Conservation (phyloP, 768 basidiomycete genomes). For the Rhodosporidiobolus odoratus region DNA sequence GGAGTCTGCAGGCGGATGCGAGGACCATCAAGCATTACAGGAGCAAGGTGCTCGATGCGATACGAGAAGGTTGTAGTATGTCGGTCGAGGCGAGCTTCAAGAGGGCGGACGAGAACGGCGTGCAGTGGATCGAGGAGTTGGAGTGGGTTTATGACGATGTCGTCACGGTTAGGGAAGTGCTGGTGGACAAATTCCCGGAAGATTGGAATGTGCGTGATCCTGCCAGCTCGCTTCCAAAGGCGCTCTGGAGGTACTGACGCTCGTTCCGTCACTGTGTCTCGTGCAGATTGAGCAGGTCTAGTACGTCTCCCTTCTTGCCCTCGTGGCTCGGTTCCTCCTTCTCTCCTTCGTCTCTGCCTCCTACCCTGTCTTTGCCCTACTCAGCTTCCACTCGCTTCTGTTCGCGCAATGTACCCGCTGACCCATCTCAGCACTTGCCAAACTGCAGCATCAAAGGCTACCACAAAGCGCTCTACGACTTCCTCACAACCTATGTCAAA, state of each 20-base stretch:
- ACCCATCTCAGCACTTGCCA: not conserved
- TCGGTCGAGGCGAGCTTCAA: constrained; percentile 34
- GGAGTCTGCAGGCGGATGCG: constrained; percentile 49
- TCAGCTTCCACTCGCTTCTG: not conserved
- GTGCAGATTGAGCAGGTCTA: constrained; percentile 33
- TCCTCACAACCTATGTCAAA: constrained; percentile 63
- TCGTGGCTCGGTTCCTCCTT: not conserved
- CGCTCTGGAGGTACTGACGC: not conserved
- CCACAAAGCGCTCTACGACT: constrained; percentile 73
- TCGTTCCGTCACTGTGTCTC: too few species aligned
- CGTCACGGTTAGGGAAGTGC: constrained; percentile 81
- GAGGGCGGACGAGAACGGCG: constrained; percentile 57
- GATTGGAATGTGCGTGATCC: constrained; percentile 83
- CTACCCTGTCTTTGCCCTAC: not conserved
- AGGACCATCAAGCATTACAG: constrained; percentile 93
- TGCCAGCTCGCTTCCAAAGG: too few species aligned
- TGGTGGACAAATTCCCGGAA: constrained; percentile 83
- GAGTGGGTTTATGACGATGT: constrained; percentile 91
- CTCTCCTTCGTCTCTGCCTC: not conserved
- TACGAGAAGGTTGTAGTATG: constrained; percentile 50
- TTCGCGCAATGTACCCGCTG: too few species aligned
- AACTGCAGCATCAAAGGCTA: constrained; percentile 63
- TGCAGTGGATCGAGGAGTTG: constrained; percentile 68
- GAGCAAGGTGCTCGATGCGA: constrained; percentile 74
- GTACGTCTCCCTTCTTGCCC: constrained; percentile 5